Evolutionary conservation across 495 filamentous ascomycete genomes (phyloP), one percentile per base, ranked within the genome.

Genomic region (Talaromyces ruber): DNA sequence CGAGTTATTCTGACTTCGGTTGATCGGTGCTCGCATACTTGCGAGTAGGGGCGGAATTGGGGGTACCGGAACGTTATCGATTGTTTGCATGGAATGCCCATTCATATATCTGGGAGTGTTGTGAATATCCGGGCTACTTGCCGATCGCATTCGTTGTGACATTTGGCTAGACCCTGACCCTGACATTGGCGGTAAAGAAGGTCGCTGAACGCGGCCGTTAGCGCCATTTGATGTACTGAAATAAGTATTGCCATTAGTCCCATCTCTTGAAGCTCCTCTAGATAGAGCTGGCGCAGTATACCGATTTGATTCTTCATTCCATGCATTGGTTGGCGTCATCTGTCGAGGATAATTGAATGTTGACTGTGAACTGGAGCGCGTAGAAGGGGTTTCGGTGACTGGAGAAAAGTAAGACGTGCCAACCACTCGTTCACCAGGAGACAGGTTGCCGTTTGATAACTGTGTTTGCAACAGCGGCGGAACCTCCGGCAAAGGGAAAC

Each of bases 361-460:
- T 2, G 84, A 83, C 55, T 85, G 83, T 59, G 90, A 94, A 73
- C 89, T 96, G 7, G 91, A 91, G 53, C 93, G 84, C 6, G 88
- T 88, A 2, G 91, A 95, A 21, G 94, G 92, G 1, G 92, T 93
- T 61, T 97, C 92, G 12, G 81, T 83, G 9, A 85, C 82, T 1
- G 94, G 94, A 1, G 93, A 97, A 71, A 98, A 98, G 70, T 97
- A 97, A 7, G 92, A 97, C 54, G 88, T 85, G 26, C 81, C 80
- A 32, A n/a, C 25, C 62, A 75, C 69, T 61, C 79, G 72, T 62
- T 86, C 82, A 52, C 71, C 70, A 26, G 87, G 74, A 60, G 81
- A 79, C 70, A 77, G 64, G 73, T 75, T 68, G 69, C 83, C 74
- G 61, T 71, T 72, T 59, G 75, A 59, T 67, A 82, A 74, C 65